Evolutionary conservation across 2,329 filamentous ascomycete genomes (phyloP).

Genomic region (Purpureocillium lavendulum): DNA sequence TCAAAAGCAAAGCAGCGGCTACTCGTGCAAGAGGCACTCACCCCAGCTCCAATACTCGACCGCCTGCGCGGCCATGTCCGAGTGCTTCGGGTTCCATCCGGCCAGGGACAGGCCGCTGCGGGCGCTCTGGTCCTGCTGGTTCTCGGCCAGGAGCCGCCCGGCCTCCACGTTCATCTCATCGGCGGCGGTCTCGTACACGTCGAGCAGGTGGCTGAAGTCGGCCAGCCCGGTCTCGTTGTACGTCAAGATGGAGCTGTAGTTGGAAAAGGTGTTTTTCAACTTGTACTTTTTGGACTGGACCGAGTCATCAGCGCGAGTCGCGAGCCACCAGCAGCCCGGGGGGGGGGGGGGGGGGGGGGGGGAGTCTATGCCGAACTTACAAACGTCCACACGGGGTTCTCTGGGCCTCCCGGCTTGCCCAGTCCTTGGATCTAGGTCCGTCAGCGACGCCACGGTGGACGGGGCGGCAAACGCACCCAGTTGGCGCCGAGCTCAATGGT

Average conservation of each 20-base stretch:
- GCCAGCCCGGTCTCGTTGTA: constrained; percentile 49
- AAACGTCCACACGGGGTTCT: constrained; percentile 56
- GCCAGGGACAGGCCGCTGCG: constrained; percentile 50
- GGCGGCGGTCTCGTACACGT: constrained; percentile 40
- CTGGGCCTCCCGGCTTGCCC: constrained; percentile 17
- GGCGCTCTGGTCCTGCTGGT: constrained; percentile 53
- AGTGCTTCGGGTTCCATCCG: constrained; percentile 50
- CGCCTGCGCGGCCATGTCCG: constrained; percentile 46
- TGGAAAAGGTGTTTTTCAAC: constrained; percentile 46
- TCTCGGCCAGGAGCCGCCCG: constrained; percentile 47
- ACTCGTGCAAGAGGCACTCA: too few relatives aligned
- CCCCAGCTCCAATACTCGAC: constrained; percentile 50
- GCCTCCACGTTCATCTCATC: constrained; percentile 39
- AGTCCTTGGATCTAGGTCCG: constrained; percentile 14
- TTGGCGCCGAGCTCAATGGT: constrained; percentile 59
- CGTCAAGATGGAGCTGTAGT: constrained; percentile 49
- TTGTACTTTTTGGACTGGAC: constrained; percentile 44
- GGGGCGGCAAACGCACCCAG: constrained; percentile 34
- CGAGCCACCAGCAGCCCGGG: too few relatives aligned
- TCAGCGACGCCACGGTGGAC: constrained; percentile 11
- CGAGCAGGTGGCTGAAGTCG: constrained; percentile 42
- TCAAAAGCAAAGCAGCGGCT: too few relatives aligned
- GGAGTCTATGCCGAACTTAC: too few relatives aligned
- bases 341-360: too few relatives aligned
- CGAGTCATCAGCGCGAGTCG: not conserved